Evolutionary conservation across 1,284 basidiomycete species (phyloP), one percentile per base, ranked within the genome.

Genomic region (Ceratorhiza oryzae-sativae): DNA sequence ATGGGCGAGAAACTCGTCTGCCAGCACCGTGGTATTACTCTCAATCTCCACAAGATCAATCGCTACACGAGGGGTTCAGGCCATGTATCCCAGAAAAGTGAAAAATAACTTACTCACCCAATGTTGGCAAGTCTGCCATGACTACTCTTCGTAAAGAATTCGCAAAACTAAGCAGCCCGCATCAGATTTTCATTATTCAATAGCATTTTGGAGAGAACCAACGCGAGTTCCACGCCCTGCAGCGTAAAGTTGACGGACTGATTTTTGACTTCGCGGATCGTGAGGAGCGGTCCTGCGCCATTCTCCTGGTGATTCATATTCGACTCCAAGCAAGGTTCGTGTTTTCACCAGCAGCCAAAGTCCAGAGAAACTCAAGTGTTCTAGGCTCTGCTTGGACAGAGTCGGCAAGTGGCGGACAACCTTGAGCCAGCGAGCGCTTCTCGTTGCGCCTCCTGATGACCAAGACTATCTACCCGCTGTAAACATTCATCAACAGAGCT

Each of bases 1-100:
- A 81, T 99, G 97, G 0, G 95, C 94, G 74, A 99, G 90, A 83
- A 97, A 97, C 82, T 99, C 97, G 81, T 99, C 97, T 0, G 97
- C 93, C 39, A 99, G 83, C 2, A 98, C 96, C 0, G 93, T 91
- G 8, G 95, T 97, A 80, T 99, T 99, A 72, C 88, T 87, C 75
- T 91, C 86, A 76, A 99, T 92, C 80, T 97, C 93, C 2, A 99
- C 97, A 82, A 97, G 90, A 83, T 99, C 97, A 77, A 99, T 98
- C 30, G 96, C 97, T 94, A 76, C 70, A 60, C 4, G 48, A 15
- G 13, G 25, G 23, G 13, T 39, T 67, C n/a, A 67, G 48, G 25
- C 32, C 25, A 65, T 27, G 25, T 41, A 48, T 39, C 49, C 13
- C n/a, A 34, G n/a, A 25, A 41, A 39, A 45, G 45, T 30, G 23